Base-by-base conservation (phyloP, 2,329 filamentous ascomycete genomes). In the Phaeosphaeriaceae sp. region DNA sequence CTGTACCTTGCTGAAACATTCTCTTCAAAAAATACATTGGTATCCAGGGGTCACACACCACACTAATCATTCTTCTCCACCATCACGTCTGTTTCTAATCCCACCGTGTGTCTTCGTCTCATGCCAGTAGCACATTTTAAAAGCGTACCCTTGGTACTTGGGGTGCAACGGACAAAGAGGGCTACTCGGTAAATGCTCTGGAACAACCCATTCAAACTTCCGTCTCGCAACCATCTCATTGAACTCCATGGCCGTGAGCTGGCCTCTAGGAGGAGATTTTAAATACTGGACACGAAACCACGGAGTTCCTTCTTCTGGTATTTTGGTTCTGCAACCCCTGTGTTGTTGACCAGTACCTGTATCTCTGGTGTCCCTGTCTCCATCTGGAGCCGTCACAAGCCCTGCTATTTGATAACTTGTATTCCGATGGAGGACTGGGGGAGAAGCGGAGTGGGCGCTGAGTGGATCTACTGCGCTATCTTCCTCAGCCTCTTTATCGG, bases 171-270 rank as follows among this genome's bases (percentile, higher is more conserved):
- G 77, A 60, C 77, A 79, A 2, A 79, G 50, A 6, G 76, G 76
- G 45, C 73, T 76, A 5, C 48, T 70, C 1, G 74, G 74, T 6
- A 79, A 50, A 57, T 80, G 77, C 54, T 79, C 77, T 2, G 77
- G 76, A 1, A 75, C 52, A 13, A 75, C 60, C 60, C 76, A 68
- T 41, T 75, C 74, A 34, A 77, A 71, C 29, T 66, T 67, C 9
- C 64, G 50, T 17, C 52, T 48, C 12, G 65, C 67, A 15, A 70
- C 69, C n/a, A 52, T 56, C 13, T 60, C 62, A 5, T 54, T 50
- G 8, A 49, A 54, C 1, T 56, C 41, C 1, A 42, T 35, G 4
- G 38, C 33, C 6, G 56, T 50, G 2, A 61, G 42, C 1, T 35
- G 35, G 8, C 48, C 28, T 3, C 59, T 42, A 13, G 59, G 38